Percentiles rank a stretch among this genome's conserved stretches.
phyloP scores from a whole-genome alignment of 805 yeast species.

The Candida pseudofarinosa region DNA sequence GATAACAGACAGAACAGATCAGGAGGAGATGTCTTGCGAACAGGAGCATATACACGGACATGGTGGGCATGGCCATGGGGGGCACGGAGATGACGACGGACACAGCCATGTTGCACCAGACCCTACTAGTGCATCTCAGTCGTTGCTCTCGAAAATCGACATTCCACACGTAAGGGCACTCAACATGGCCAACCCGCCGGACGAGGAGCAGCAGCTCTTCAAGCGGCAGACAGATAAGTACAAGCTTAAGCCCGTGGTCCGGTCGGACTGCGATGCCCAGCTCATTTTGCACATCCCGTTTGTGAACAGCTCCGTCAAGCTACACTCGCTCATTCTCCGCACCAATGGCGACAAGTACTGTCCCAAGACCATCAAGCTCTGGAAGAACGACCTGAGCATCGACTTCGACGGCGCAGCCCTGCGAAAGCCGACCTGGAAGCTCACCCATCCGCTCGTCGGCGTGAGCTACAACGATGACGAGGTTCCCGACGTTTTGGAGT shows the following conservation, averaged over 20 bases:
- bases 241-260: conserved; percentile 42
- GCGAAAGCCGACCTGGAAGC: conserved; percentile 44
- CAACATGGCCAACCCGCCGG: conserved; percentile 53
- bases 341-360: conserved; percentile 60
- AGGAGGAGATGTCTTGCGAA: conserved; percentile 26
- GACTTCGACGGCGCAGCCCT: conserved; percentile 65
- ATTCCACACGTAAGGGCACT: conserved; percentile 57
- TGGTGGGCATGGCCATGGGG: conserved; percentile 11
- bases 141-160: conserved; percentile 60
- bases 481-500: conserved; percentile 26
- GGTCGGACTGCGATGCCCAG: conserved; percentile 81
- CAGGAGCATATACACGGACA: conserved; percentile 22
- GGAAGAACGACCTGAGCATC: conserved; percentile 63
- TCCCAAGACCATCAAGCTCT: conserved; percentile 66
- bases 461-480: conserved; percentile 34
- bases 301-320: conserved; percentile 59
- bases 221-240: conserved; percentile 49
- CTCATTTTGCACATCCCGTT: conserved; percentile 76
- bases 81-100: conserved; percentile 30
- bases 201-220: conserved; percentile 50
- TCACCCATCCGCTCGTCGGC: conserved; percentile 68
- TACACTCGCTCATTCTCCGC: conserved; percentile 70
- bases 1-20: neutral
- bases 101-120: conserved; percentile 54
- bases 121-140: conserved; percentile 66